Conservation (phyloP, 768 basidiomycete genomes). For the Leccinum obscurum region DNA sequence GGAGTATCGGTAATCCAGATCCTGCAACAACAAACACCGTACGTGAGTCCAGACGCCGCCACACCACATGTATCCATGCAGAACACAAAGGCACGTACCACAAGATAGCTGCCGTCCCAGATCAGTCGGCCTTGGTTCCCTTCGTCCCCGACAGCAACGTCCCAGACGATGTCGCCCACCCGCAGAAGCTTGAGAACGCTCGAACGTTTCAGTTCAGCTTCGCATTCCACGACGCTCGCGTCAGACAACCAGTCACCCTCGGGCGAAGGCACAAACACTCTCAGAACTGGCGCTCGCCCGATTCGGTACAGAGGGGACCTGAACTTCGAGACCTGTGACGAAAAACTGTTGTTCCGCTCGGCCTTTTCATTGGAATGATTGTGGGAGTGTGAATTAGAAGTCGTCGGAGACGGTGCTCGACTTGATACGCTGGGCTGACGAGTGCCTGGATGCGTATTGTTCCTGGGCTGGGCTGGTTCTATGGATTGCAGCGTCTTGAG, state of each 20-base stretch:
- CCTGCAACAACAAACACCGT: conserved; percentile 44
- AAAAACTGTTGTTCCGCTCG: conserved; percentile 22
- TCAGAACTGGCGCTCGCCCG: conserved; percentile 72
- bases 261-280: conserved; percentile 83
- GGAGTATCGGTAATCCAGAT: conserved; percentile 83
- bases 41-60: neutral
- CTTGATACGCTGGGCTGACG: conserved; percentile 49
- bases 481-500: conserved; percentile 16
- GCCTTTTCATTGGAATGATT: conserved; percentile 41
- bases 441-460: conserved; percentile 18
- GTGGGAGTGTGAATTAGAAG: conserved; percentile 37
- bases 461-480: conserved; percentile 3
- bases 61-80: conserved; percentile 4
- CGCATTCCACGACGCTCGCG: conserved; percentile 77
- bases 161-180: conserved; percentile 85
- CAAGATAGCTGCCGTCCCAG: conserved; percentile 88
- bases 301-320: conserved; percentile 69
- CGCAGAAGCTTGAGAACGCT: conserved; percentile 57
- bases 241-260: conserved; percentile 88
- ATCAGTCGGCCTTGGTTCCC: conserved; percentile 80
- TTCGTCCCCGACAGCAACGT: conserved; percentile 82
- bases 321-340: conserved; percentile 39
- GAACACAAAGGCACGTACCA: conserved; percentile 51
- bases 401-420: conserved; percentile 65
- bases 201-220: conserved; percentile 66